phyloP scores from a whole-genome alignment of 2,329 filamentous ascomycete species.

The Trichoderma koningii region DNA sequence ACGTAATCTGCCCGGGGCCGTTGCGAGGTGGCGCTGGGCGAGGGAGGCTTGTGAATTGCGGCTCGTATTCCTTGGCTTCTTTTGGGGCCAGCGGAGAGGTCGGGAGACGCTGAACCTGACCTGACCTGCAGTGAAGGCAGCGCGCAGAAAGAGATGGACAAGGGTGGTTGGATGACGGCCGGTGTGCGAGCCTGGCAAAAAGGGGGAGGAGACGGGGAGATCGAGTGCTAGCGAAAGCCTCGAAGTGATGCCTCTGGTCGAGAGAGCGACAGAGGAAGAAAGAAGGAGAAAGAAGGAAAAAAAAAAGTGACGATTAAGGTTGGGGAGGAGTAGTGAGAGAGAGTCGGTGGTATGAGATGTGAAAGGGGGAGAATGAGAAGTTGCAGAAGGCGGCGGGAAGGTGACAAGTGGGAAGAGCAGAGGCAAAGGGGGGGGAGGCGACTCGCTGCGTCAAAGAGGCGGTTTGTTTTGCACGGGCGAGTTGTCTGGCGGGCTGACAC shows the following conservation, averaged over 20 bases:
- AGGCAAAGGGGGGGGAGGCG: constrained; percentile 27
- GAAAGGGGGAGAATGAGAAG: constrained; percentile 19
- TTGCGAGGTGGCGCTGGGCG: constrained; percentile 26
- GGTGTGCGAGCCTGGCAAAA: constrained; percentile 16
- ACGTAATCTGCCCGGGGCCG: constrained; percentile 37
- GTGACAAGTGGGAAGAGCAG: constrained; percentile 26
- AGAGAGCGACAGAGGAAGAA: constrained; percentile 33
- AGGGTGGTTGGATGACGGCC: constrained; percentile 25
- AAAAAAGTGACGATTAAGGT: constrained; percentile 30
- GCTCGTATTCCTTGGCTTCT: background rate
- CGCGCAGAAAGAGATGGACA: constrained; percentile 25
- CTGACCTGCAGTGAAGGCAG: constrained; percentile 26
- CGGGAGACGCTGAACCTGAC: constrained; percentile 25
- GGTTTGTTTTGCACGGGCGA: constrained; percentile 35
- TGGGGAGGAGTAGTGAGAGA: constrained; percentile 4
- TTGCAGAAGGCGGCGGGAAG: constrained; percentile 25
- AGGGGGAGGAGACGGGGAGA: constrained; percentile 27
- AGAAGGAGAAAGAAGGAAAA: constrained; percentile 38
- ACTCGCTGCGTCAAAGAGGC: constrained; percentile 33
- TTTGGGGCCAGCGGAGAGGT: constrained; percentile 38
- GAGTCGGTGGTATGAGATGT: constrained; percentile 24
- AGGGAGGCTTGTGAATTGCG: constrained; percentile 31
- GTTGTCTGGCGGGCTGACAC: constrained; percentile 28
- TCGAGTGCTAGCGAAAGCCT: constrained; percentile 56
- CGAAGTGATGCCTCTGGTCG: constrained; percentile 38